These are phyloP conservation scores for Pirum gemmata DNA, from an alignment of 78 protist species.

Conservation along the genomic window DNA sequence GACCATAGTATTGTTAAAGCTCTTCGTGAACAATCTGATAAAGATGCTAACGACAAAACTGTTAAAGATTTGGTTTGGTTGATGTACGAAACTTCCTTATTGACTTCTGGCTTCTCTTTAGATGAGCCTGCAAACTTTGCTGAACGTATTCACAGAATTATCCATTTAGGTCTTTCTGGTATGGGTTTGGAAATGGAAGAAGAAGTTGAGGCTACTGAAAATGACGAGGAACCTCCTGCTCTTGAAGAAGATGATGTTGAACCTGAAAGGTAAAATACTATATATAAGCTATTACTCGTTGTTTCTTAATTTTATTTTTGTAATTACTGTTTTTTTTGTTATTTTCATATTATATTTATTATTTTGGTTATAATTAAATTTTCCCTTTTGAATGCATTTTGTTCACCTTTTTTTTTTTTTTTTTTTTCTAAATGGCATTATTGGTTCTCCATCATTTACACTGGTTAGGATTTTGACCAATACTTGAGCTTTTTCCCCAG, in stretches of 20 bases:
- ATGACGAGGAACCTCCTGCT: conserved; percentile 29
- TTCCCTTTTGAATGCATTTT: too few relatives aligned
- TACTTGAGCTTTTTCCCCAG: too few relatives aligned
- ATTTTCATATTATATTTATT: too few relatives aligned
- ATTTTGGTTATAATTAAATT: too few relatives aligned
- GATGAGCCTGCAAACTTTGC: conserved; percentile 89
- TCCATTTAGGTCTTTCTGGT: conserved; percentile 83
- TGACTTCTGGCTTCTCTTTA: conserved; percentile 95
- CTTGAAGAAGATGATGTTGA: conserved; percentile 39
- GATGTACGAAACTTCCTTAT: conserved; percentile 92
- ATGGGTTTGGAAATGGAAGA: conserved; percentile 36
- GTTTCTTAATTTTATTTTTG: too few relatives aligned
- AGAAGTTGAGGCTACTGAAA: background rate
- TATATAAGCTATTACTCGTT: too few relatives aligned
- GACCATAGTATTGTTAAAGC: conserved; percentile 83
- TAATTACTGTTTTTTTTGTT: too few relatives aligned
- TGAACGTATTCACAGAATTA: conserved; percentile 92
- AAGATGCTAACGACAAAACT: conserved; percentile 76
- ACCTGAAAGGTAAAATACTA: too few relatives aligned
- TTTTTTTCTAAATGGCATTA: too few relatives aligned
- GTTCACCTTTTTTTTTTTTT: too few relatives aligned
- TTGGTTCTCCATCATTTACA: too few relatives aligned
- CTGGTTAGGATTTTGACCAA: too few relatives aligned
- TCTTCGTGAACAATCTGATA: conserved; percentile 70
- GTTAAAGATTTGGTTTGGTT: conserved; percentile 89